Base-by-base conservation (phyloP, 257 asterid genomes). In the Fraxinus quadrangulata region DNA sequence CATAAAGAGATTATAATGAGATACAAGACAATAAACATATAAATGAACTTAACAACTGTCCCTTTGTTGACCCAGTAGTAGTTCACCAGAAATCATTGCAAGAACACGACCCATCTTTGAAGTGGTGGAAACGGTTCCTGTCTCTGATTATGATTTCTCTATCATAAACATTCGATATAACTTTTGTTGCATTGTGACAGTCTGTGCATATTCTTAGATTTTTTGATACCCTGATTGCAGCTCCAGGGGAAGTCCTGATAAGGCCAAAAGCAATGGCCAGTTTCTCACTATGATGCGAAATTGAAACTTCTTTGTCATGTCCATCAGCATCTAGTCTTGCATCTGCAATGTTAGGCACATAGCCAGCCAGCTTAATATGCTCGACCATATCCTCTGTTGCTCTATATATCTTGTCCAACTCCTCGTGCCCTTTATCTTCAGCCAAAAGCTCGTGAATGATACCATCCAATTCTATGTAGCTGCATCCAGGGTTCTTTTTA, bases 261-360 rank as follows among this genome's bases (percentile, higher is more conserved):
- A 88, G 86, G 24, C 89, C 90, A 28, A 79, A 86, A 70, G 90
- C 89, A 70, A 86, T 74, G 24, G 90, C 90, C 76, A 88, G 42
- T 76, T 88, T 88, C 88, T 88, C 92, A 73, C 90, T 88, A 26
- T 88, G 92, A 82, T 86, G 90, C 59, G 84, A 61, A 36, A 88
- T 28, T 1, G 92, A 84, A 71, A 76, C 78, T 74, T 84, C 89
- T 45, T 78, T 86, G 7, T 67, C 90, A 63, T 73, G 78, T 72
- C 80, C 90, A 63, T 76, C 88, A 3, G 86, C 89, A 30, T 86
- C 92, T 26, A 80, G 61, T 79, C 90, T 84, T 10, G 83, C 90
- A 73, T 73, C 84, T 40, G 40, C 69, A n/a, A 19, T 37, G 23
- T 83, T 75, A 0, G 92, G 86, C 19, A 75, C 84, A 63, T 86